These are phyloP conservation scores for Starmerella etchellsii DNA, from an alignment of 805 yeast genomes.

Conservation along the genomic window DNA sequence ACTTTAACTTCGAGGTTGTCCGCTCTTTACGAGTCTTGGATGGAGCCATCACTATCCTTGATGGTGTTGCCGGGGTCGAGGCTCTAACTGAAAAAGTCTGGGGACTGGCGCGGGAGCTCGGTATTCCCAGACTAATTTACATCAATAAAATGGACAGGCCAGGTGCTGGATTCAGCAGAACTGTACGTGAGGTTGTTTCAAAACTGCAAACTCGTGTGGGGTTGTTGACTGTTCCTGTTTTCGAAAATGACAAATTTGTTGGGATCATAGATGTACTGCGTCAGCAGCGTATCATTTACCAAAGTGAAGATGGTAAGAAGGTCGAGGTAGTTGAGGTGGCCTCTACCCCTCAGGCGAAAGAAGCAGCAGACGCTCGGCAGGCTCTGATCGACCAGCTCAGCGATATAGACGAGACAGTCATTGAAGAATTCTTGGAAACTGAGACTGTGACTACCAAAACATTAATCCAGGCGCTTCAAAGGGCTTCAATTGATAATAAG, in stretches of 20 bases:
- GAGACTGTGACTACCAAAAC: slow-evolving; percentile 38
- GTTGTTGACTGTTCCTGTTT: slow-evolving; percentile 66
- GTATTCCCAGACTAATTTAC: slow-evolving; percentile 65
- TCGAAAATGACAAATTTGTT: slow-evolving; percentile 40
- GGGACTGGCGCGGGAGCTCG: slow-evolving; percentile 61
- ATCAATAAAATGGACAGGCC: slow-evolving; percentile 93
- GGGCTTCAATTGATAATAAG: slow-evolving; percentile 43
- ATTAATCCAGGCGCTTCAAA: slow-evolving; percentile 49
- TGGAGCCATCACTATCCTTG: slow-evolving; percentile 85
- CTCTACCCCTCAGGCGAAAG: slow-evolving; percentile 21
- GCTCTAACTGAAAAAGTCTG: slow-evolving; percentile 97
- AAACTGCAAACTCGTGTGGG: slow-evolving; percentile 65
- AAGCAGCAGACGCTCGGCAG: slow-evolving; percentile 35
- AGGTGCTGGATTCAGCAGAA: slow-evolving; percentile 88
- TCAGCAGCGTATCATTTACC: slow-evolving; percentile 36
- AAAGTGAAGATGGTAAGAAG: slow-evolving; percentile 40
- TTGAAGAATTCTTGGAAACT: slow-evolving; percentile 60
- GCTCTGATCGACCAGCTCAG: slow-evolving; percentile 74
- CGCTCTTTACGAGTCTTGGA: slow-evolving; percentile 82
- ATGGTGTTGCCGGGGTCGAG: slow-evolving; percentile 96
- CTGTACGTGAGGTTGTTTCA: slow-evolving; percentile 69
- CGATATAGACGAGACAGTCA: slow-evolving; percentile 64
- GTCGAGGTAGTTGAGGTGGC: slow-evolving; percentile 32
- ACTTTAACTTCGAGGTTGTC: slow-evolving; percentile 87
- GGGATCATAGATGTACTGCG: slow-evolving; percentile 71